A percentile compares a stretch with the other conserved stretches of the same genome.
Conservation (phyloP, 768 basidiomycete species). For the Tremella mesenterica region DNA sequence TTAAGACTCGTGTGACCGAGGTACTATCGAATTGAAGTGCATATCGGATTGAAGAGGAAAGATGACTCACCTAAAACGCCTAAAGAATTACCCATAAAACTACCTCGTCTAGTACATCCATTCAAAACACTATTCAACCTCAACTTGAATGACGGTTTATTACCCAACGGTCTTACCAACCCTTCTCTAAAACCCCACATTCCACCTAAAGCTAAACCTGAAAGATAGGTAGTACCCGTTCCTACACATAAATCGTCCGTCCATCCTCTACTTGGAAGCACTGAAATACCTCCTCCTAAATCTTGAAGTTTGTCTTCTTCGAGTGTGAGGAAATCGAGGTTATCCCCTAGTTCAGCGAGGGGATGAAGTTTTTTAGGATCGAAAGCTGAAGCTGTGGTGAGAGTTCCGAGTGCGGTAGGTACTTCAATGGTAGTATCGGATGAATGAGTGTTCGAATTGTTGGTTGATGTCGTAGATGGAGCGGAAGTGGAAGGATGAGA, state of each 20-base stretch:
- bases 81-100: conserved; percentile 95
- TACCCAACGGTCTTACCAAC: conserved; percentile 57
- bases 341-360: conserved; percentile 82
- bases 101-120: conserved; percentile 90
- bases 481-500: conserved; percentile 18
- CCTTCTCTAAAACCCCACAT: conserved; percentile 95
- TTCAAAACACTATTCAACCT: conserved; percentile 96
- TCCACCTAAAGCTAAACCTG: conserved; percentile 89
- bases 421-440: conserved; percentile 6
- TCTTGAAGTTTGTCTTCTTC: conserved; percentile 94
- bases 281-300: conserved; percentile 78
- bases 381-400: conserved; percentile 57
- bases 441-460: conserved; percentile 3
- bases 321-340: conserved; percentile 87
- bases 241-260: conserved; percentile 99
- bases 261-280: conserved; percentile 93
- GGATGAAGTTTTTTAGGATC: conserved; percentile 91
- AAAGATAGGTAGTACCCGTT: conserved; percentile 95
- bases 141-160: conserved; percentile 50
- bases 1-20: no score
- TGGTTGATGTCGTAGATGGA: conserved; percentile 10
- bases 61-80: conserved; percentile 79
- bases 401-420: conserved; percentile 76
- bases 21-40: no score
- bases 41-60: neutral